A percentile compares a stretch with the other conserved stretches of the same genome.
Evolutionary conservation across 1,139 yeast genomes (phyloP).

Genomic region (Geotrichum aggregatum): DNA sequence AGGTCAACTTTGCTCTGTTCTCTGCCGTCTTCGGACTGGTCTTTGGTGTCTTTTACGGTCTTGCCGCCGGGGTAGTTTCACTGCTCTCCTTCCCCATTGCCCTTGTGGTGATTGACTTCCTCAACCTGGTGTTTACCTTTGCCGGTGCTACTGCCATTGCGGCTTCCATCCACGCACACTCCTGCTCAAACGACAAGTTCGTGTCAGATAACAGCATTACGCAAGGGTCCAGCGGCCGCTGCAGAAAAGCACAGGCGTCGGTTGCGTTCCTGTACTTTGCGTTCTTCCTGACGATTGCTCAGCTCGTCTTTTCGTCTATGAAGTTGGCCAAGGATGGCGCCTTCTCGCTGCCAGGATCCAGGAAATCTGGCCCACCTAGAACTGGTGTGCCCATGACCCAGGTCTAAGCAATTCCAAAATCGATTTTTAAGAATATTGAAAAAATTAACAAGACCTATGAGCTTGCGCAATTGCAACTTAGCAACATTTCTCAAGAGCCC

Average conservation of each 20-base stretch:
- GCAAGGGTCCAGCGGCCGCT: conserved; percentile 75
- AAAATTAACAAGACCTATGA: too few species aligned
- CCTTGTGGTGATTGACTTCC: conserved; percentile 69
- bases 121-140: conserved; percentile 86
- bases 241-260: conserved; percentile 93
- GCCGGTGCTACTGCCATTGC: conserved; percentile 94
- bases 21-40: conserved; percentile 81
- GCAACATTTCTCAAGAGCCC: too few species aligned
- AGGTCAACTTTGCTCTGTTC: conserved; percentile 82
- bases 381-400: conserved; percentile 70
- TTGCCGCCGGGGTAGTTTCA: conserved; percentile 70
- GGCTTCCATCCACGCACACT: conserved; percentile 79
- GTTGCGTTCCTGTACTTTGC: conserved; percentile 88
- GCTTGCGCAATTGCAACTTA: too few species aligned
- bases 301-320: conserved; percentile 58
- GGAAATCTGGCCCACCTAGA: conserved; percentile 53
- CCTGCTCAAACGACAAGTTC: conserved; percentile 69
- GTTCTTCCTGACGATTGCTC: conserved; percentile 68
- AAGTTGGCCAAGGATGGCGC: conserved; percentile 67
- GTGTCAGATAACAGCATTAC: conserved; percentile 60
- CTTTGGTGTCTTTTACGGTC: conserved; percentile 75
- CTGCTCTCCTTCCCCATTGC: conserved; percentile 85
- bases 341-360: conserved; percentile 51
- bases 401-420: conserved; percentile 13
- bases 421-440: too few species aligned